phyloP scores from a whole-genome alignment of 202 grass and related monocot genomes.

The Setaria italica region DNA sequence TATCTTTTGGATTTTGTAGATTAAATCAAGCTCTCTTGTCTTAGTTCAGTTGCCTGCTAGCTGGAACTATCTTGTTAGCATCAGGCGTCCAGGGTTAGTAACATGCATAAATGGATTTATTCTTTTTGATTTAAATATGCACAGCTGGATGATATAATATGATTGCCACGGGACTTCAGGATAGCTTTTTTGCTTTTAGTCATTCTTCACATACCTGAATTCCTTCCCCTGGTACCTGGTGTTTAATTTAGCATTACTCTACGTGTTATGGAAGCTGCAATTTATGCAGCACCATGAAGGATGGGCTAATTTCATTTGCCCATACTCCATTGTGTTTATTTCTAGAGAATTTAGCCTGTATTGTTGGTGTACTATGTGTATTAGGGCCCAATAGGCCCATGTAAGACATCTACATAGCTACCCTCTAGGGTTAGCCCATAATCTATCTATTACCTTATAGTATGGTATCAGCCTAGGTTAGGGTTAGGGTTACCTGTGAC shows the following conservation, averaged over 20 bases:
- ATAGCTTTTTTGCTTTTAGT: neutral
- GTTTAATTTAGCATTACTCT: neutral
- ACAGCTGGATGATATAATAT: neutral
- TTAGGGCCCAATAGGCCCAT: no score
- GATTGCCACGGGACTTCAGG: neutral
- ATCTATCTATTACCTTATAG: no score
- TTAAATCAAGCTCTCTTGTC: neutral
- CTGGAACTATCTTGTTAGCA: neutral
- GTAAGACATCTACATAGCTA: no score
- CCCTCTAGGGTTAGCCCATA: no score
- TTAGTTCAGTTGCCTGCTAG: neutral
- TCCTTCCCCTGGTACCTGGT: neutral
- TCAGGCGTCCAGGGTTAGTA: neutral
- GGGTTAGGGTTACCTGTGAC: no score
- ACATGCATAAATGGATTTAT: neutral
- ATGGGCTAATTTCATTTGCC: neutral
- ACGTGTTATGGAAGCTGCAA: neutral
- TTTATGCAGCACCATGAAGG: neutral
- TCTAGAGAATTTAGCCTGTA: neutral
- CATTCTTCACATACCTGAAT: neutral
- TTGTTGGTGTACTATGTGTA: no score
- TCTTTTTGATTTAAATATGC: neutral
- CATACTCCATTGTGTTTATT: neutral
- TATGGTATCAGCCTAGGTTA: no score
- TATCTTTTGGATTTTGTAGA: neutral